These are phyloP conservation scores for Irpex sp. DNA, from an alignment of 1,284 basidiomycete species.

Conservation along the genomic window DNA sequence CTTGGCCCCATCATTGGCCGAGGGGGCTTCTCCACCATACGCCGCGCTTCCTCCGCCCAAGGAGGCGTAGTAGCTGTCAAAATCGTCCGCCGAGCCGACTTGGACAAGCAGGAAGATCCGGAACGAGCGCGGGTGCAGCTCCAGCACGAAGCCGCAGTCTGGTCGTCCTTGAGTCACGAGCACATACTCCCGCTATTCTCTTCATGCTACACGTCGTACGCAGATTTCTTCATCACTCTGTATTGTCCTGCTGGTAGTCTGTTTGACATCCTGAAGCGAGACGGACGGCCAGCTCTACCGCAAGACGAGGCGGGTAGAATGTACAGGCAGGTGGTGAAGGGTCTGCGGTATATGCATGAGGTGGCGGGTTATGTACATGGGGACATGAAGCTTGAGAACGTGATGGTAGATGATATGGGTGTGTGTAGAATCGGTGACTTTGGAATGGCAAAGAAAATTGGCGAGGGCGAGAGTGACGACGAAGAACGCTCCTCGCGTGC, in stretches of 20 bases:
- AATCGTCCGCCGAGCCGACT: conserved; percentile 62
- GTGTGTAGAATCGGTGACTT: conserved; percentile 83
- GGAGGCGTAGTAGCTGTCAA: conserved; percentile 80
- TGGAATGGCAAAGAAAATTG: conserved; percentile 70
- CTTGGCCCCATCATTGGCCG: conserved; percentile 78
- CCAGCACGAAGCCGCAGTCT: conserved; percentile 76
- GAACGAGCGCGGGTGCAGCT: conserved; percentile 52
- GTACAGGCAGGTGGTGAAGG: conserved; percentile 88
- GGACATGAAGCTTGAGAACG: conserved; percentile 96
- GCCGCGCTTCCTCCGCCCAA: conserved; percentile 65
- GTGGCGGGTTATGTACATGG: conserved; percentile 79
- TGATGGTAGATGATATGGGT: conserved; percentile 85
- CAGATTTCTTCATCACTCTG: conserved; percentile 84
- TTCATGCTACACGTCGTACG: conserved; percentile 57
- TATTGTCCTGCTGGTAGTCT: conserved; percentile 84
- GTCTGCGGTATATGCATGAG: conserved; percentile 84
- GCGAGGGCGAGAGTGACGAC: conserved; percentile 41
- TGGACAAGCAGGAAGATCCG: conserved; percentile 47
- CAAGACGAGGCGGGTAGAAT: conserved; percentile 83
- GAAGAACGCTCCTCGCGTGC: conserved; percentile 20
- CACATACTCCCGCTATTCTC: conserved; percentile 83
- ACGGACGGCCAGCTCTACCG: conserved; percentile 58
- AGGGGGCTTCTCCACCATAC: conserved; percentile 87
- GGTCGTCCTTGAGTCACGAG: conserved; percentile 73
- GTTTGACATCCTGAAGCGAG: conserved; percentile 78